phyloP scores from a whole-genome alignment of 441 rosid genomes.

The Francoa sonchifolia region DNA sequence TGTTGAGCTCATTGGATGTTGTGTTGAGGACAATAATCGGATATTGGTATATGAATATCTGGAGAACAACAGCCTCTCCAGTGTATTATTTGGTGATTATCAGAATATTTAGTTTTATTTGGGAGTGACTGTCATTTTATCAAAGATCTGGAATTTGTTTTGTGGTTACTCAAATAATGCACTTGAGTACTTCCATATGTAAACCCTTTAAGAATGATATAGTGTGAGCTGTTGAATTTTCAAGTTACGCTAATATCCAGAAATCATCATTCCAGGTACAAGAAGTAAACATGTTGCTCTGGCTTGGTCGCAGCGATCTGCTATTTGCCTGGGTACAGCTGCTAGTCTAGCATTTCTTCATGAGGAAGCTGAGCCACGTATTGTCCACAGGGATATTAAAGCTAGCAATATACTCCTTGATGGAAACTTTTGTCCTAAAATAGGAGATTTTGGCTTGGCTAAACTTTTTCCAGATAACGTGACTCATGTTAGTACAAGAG shows the following conservation, averaged over 20 bases:
- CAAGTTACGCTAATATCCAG: constrained; percentile 6
- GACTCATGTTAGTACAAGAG: constrained; percentile 67
- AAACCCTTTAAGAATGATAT: background rate
- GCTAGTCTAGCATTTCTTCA: constrained; percentile 50
- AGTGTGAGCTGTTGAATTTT: constrained; percentile 1
- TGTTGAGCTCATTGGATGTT: constrained; percentile 56
- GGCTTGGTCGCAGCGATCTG: constrained; percentile 55
- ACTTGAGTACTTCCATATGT: background rate
- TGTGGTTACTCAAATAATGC: background rate
- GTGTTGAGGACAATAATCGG: constrained; percentile 40
- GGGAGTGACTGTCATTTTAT: background rate
- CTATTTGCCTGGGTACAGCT: constrained; percentile 57
- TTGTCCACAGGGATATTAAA: constrained; percentile 69
- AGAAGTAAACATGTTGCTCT: constrained; percentile 32
- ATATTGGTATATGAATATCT: constrained; percentile 50
- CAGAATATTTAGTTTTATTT: background rate
- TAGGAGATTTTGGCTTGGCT: constrained; percentile 70
- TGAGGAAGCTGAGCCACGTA: constrained; percentile 45
- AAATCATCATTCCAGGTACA: constrained; percentile 29
- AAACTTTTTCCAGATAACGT: constrained; percentile 69
- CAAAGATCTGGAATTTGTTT: background rate
- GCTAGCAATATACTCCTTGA: constrained; percentile 71
- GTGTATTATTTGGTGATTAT: constrained; percentile 42
- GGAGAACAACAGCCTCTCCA: constrained; percentile 66
- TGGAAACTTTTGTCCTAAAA: constrained; percentile 41